Conservation (phyloP, 805 yeast species). For the Cyberlindnera misumaiensis region DNA sequence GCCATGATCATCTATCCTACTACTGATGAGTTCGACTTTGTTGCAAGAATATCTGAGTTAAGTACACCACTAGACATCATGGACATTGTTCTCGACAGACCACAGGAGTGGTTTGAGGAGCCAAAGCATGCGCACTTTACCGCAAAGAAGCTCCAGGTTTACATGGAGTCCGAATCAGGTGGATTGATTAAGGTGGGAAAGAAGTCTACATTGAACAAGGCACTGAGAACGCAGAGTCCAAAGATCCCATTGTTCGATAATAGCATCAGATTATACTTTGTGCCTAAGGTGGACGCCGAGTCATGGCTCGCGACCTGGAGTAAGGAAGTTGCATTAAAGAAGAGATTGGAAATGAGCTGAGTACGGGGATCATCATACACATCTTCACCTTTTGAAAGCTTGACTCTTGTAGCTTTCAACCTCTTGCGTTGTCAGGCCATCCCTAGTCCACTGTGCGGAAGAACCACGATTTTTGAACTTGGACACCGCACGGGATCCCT, state of each 20-base stretch:
- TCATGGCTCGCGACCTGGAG: slow-evolving; percentile 66
- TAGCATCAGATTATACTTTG: slow-evolving; percentile 64
- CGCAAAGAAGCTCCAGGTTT: slow-evolving; percentile 56
- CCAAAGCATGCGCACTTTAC: slow-evolving; percentile 57
- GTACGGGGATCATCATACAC: neutral
- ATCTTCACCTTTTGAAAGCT: slow-evolving; percentile 6
- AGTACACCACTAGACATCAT: slow-evolving; percentile 59
- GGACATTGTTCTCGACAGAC: slow-evolving; percentile 55
- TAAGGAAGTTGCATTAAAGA: slow-evolving; percentile 50
- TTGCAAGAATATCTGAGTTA: slow-evolving; percentile 69
- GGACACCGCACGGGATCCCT: slow-evolving; percentile 35
- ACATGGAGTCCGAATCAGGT: slow-evolving; percentile 75
- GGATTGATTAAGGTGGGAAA: slow-evolving; percentile 84
- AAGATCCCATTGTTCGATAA: slow-evolving; percentile 73
- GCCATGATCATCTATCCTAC: slow-evolving; percentile 78
- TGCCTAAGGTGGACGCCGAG: slow-evolving; percentile 62
- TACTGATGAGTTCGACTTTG: slow-evolving; percentile 74
- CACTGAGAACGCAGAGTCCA: slow-evolving; percentile 55
- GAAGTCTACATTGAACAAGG: slow-evolving; percentile 58
- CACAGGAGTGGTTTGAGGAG: slow-evolving; percentile 57
- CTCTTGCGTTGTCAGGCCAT: slow-evolving; percentile 39
- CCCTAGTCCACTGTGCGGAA: slow-evolving; percentile 39
- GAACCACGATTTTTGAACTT: slow-evolving; percentile 50
- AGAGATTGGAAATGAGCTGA: slow-evolving; percentile 24
- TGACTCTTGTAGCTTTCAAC: slow-evolving; percentile 38